phyloP scores from a whole-genome alignment of 106 monocot genomes.

The Apostasia ramifera region DNA sequence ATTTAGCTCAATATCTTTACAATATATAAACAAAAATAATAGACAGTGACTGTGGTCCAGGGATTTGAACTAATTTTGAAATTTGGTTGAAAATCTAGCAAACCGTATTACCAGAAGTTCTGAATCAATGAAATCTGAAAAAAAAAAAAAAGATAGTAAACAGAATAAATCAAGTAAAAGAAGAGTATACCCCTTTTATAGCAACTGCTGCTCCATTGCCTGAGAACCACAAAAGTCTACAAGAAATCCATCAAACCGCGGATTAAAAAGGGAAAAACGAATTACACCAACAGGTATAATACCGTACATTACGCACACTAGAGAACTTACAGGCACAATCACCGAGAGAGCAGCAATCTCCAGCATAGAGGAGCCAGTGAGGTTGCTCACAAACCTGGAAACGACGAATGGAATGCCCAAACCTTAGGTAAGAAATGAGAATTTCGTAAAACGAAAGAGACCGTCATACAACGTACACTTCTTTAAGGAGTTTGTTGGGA shows the following conservation, averaged over 20 bases:
- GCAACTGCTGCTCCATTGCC: constrained; percentile 43
- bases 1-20: too few species aligned
- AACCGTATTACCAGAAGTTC: too few species aligned
- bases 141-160: neutral
- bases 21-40: too few species aligned
- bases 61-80: too few species aligned
- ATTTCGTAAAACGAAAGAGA: neutral
- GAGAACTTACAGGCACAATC: constrained; percentile 55
- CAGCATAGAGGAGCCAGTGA: constrained; percentile 82
- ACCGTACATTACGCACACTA: too few species aligned
- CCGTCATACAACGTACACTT: constrained; percentile 34
- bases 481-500: constrained; percentile 56
- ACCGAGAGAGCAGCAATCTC: constrained; percentile 76
- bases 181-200: constrained; percentile 7
- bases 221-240: constrained; percentile 60
- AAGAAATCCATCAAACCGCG: constrained; percentile 1
- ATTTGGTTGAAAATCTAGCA: too few species aligned
- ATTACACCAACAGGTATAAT: too few species aligned
- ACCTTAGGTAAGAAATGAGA: neutral
- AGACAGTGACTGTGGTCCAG: too few species aligned
- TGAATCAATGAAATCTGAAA: neutral
- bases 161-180: neutral
- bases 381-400: constrained; percentile 91
- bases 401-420: neutral
- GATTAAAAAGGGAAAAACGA: neutral